These are phyloP conservation scores for Blastobotrys raffinosifermentans DNA, from an alignment of 1,139 yeast species.

Conservation along the genomic window DNA sequence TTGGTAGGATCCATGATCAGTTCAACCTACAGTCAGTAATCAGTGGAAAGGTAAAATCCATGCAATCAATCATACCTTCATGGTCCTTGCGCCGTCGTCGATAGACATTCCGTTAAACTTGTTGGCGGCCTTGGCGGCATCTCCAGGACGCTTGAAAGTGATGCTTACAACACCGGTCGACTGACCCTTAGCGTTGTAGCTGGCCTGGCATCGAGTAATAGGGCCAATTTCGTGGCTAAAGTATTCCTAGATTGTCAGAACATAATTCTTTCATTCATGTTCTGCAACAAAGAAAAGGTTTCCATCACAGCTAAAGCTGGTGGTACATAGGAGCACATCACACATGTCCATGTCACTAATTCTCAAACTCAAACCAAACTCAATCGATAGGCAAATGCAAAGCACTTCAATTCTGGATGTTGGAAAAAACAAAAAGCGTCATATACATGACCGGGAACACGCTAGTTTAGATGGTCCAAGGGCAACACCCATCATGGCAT, in stretches of 20 bases:
- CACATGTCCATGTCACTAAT: too few species aligned
- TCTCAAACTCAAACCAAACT: too few species aligned
- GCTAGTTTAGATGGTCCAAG: too few species aligned
- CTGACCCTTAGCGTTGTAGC: conserved; percentile 83
- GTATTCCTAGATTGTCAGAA: conserved; percentile 56
- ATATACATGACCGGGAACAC: too few species aligned
- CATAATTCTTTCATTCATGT: neutral
- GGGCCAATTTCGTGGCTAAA: conserved; percentile 86
- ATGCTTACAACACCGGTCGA: conserved; percentile 91
- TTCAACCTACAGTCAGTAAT: conserved; percentile 45
- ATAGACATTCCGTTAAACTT: conserved; percentile 90
- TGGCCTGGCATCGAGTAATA: conserved; percentile 61
- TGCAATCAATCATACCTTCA: conserved; percentile 39
- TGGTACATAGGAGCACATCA: too few species aligned
- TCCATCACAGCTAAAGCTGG: too few species aligned
- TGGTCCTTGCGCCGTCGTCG: conserved; percentile 74
- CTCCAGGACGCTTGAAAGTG: conserved; percentile 59
- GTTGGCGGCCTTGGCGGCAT: conserved; percentile 72
- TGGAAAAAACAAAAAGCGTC: too few species aligned
- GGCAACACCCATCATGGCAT: too few species aligned
- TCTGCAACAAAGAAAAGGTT: conserved; percentile 6
- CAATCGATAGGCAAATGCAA: too few species aligned
- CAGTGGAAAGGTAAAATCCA: neutral
- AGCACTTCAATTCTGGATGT: too few species aligned
- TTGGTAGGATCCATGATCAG: conserved; percentile 79